phyloP scores from a whole-genome alignment of 768 basidiomycete genomes.

The Tulasnella sp. region DNA sequence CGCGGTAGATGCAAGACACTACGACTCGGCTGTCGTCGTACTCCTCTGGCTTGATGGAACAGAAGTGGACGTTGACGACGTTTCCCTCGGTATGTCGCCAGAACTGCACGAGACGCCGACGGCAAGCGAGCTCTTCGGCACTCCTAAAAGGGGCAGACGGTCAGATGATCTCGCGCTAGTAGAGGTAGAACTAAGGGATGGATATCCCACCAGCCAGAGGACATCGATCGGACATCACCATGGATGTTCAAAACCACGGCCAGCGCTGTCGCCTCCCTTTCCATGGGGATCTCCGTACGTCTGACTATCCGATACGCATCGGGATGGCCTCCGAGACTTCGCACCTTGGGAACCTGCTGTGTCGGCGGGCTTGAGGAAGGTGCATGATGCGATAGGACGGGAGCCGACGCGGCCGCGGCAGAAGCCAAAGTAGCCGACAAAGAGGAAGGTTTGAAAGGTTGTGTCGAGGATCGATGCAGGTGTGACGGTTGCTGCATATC shows the following conservation, averaged over 20 bases:
- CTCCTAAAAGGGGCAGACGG: slow-evolving; percentile 25
- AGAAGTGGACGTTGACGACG: slow-evolving; percentile 67
- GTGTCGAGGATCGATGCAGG: background rate
- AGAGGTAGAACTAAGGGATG: too few relatives aligned
- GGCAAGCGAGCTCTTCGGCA: slow-evolving; percentile 50
- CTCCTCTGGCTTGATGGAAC: slow-evolving; percentile 60
- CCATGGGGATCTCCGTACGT: slow-evolving; percentile 12
- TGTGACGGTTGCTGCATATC: background rate
- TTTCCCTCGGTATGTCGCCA: slow-evolving; percentile 66
- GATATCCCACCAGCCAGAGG: slow-evolving; percentile 36
- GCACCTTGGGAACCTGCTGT: background rate
- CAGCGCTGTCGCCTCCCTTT: slow-evolving; percentile 2
- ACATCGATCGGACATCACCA: slow-evolving; percentile 9
- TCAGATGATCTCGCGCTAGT: too few relatives aligned
- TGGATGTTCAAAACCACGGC: slow-evolving; percentile 13
- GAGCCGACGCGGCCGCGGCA: slow-evolving; percentile 7
- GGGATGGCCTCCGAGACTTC: background rate
- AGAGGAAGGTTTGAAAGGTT: background rate
- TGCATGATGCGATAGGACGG: slow-evolving; percentile 28
- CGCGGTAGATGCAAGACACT: slow-evolving; percentile 89
- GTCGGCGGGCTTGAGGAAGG: background rate
- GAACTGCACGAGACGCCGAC: slow-evolving; percentile 83
- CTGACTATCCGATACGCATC: slow-evolving; percentile 10
- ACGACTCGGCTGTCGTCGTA: slow-evolving; percentile 68
- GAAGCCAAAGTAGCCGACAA: slow-evolving; percentile 1